Conservation (phyloP, 2,329 filamentous ascomycete species). For the Colletotrichum noveboracense region DNA sequence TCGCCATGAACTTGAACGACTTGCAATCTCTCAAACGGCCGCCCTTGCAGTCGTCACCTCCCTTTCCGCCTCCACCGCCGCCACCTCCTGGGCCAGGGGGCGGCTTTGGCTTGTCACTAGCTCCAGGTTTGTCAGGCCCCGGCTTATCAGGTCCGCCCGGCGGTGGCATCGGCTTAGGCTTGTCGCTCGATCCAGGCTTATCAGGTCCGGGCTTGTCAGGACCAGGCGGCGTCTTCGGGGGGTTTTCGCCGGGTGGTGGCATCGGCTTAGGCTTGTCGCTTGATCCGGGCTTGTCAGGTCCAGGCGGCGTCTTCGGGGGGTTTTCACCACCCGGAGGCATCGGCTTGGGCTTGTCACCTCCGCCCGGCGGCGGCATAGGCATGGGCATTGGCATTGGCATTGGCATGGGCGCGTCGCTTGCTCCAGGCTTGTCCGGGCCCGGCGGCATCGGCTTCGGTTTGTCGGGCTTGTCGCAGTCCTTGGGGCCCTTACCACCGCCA, state of each 20-base stretch:
- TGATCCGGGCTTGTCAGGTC: not conserved
- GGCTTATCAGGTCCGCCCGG: not conserved
- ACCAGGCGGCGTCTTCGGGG: not conserved
- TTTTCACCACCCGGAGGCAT: not conserved
- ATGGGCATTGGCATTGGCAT: not conserved
- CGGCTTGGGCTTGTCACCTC: not conserved
- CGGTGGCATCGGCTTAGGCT: not conserved
- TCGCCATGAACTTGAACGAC: constrained; percentile 58
- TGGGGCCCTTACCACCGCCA: not conserved
- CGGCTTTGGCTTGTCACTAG: not conserved
- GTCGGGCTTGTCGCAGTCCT: not conserved
- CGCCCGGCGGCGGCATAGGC: not conserved
- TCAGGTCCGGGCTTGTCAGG: not conserved
- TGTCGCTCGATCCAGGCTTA: not conserved
- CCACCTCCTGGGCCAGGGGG: not conserved
- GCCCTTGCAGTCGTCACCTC: not conserved
- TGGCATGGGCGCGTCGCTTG: not conserved
- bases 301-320: too few species aligned
- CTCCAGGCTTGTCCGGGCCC: not conserved
- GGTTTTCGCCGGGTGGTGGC: not conserved
- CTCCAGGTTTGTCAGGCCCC: not conserved
- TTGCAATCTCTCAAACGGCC: constrained; percentile 1
- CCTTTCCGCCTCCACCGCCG: not conserved
- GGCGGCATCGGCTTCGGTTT: not conserved
- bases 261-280: not conserved